These are phyloP conservation scores for Tuber brumale DNA, from an alignment of 495 filamentous ascomycete genomes.

Conservation along the genomic window DNA sequence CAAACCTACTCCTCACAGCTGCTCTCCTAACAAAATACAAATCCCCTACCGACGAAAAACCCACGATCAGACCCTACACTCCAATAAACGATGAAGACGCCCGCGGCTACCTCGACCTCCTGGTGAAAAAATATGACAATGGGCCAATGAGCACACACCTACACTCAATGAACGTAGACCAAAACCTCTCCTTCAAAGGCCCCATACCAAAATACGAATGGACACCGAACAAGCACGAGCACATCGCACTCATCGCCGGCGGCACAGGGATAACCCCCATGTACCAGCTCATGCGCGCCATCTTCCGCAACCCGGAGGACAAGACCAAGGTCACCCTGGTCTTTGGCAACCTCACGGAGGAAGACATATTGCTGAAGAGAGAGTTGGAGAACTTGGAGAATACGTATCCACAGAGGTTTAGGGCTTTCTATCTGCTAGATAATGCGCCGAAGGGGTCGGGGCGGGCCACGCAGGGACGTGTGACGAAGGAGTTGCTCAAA, in stretches of 20 bases:
- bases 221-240: constrained; percentile 86
- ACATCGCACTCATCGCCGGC: constrained; percentile 86
- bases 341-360: constrained; percentile 77
- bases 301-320: constrained; percentile 93
- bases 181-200: constrained; percentile 83
- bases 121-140: constrained; percentile 81
- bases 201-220: constrained; percentile 92
- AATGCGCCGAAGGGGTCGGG: constrained; percentile 61
- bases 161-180: constrained; percentile 70
- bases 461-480: constrained; percentile 71
- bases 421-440: constrained; percentile 82
- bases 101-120: constrained; percentile 74
- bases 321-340: constrained; percentile 93
- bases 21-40: constrained; percentile 76
- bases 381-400: constrained; percentile 80
- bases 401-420: constrained; percentile 86
- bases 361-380: constrained; percentile 80
- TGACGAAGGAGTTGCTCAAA: constrained; percentile 85
- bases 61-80: constrained; percentile 84
- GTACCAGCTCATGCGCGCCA: constrained; percentile 76
- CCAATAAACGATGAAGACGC: constrained; percentile 77
- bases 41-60: constrained; percentile 68
- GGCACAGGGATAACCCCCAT: constrained; percentile 91
- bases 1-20: background rate
- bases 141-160: constrained; percentile 88